Evolutionary conservation across 164 flowering plant species (phyloP).

Genomic region (Platanus orientalis): DNA sequence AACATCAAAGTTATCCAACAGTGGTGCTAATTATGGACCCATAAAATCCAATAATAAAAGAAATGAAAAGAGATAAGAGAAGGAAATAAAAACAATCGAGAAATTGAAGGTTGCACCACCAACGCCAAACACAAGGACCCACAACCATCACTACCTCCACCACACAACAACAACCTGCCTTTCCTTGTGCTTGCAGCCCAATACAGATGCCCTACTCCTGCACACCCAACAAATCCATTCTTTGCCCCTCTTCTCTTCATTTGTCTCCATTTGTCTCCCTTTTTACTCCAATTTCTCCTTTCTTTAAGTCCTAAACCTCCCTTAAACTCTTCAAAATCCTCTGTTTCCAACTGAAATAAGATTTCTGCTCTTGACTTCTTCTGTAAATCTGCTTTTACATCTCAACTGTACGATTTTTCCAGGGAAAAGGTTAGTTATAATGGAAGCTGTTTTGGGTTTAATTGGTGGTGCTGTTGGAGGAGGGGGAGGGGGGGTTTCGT

Average conservation of each 20-base stretch:
- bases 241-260: background rate
- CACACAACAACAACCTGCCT: background rate
- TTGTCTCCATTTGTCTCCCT: background rate
- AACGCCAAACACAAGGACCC: no score
- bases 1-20: no score
- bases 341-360: background rate
- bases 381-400: background rate
- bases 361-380: background rate
- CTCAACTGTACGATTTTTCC: background rate
- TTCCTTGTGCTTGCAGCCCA: slow-evolving; percentile 4
- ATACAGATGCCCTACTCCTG: background rate
- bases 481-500: slow-evolving; percentile 18
- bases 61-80: no score
- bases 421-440: background rate
- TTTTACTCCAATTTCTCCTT: background rate
- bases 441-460: slow-evolving; percentile 23
- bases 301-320: background rate
- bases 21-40: no score
- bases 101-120: no score
- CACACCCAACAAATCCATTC: background rate
- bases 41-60: no score
- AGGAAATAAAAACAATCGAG: no score
- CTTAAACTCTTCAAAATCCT: background rate
- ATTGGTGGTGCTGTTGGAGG: slow-evolving; percentile 16
- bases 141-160: no score